Conservation (phyloP, 148 eudicot species). For the Spergularia marina region DNA sequence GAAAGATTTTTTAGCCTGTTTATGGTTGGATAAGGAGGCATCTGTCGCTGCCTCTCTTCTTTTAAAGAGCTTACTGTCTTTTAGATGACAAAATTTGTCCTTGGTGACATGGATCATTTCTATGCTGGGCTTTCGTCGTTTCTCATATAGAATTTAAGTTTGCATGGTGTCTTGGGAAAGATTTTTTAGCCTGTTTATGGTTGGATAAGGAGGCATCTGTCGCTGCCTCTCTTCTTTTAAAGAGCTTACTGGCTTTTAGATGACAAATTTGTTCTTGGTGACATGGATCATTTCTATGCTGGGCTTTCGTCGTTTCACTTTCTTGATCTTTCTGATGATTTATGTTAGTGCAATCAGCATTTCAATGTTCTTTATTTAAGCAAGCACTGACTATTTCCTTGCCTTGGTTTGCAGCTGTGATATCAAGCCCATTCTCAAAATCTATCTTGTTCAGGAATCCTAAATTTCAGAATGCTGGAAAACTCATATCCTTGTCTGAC, state of each 20-base stretch:
- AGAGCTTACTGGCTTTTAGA: background rate
- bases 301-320: background rate
- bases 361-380: background rate
- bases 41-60: too few relatives aligned
- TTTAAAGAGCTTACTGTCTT: background rate
- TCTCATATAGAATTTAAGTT: background rate
- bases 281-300: background rate
- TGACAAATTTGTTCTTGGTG: background rate
- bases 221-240: too few relatives aligned
- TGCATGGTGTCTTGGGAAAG: too few relatives aligned
- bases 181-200: too few relatives aligned
- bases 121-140: background rate
- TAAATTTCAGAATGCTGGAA: constrained; percentile 34
- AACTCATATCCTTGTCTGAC: constrained; percentile 46
- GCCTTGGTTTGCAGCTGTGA: constrained; percentile 56
- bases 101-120: background rate
- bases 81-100: background rate
- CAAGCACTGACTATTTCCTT: constrained; percentile 9
- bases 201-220: too few relatives aligned
- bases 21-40: too few relatives aligned
- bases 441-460: constrained; percentile 55
- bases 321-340: background rate
- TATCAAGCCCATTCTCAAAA: constrained; percentile 41
- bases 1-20: too few relatives aligned
- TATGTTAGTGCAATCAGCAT: background rate